These are phyloP conservation scores for Martensiomyces pterosporus DNA, from an alignment of 192 early-diverging fungal genomes.

Conservation along the genomic window DNA sequence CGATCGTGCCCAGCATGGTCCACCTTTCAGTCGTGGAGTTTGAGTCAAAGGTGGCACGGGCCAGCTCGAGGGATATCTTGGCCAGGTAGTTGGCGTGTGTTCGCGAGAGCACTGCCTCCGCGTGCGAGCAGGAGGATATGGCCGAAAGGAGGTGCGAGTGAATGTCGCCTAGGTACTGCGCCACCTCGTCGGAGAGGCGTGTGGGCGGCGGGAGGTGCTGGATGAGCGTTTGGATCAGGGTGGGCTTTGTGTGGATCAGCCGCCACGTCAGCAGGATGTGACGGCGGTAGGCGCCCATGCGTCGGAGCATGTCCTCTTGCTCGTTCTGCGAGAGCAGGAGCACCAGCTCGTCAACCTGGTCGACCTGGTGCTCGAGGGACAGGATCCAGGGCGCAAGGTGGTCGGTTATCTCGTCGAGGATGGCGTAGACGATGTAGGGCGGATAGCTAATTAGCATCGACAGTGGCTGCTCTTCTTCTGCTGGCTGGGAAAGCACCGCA, in stretches of 20 bases:
- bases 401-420: slow-evolving; percentile 91
- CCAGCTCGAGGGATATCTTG: slow-evolving; percentile 71
- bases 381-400: slow-evolving; percentile 78
- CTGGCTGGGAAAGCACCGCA: too few species aligned
- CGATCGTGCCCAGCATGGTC: slow-evolving; percentile 49
- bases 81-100: slow-evolving; percentile 74
- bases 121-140: slow-evolving; percentile 32
- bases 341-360: slow-evolving; percentile 92
- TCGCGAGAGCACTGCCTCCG: slow-evolving; percentile 62
- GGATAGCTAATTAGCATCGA: slow-evolving; percentile 26
- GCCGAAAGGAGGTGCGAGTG: slow-evolving; percentile 36
- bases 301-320: slow-evolving; percentile 65
- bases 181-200: slow-evolving; percentile 31
- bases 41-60: slow-evolving; percentile 34
- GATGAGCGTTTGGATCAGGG: slow-evolving; percentile 63
- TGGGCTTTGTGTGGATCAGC: slow-evolving; percentile 62
- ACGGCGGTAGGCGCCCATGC: slow-evolving; percentile 71
- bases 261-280: slow-evolving; percentile 64
- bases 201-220: slow-evolving; percentile 33
- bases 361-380: slow-evolving; percentile 88
- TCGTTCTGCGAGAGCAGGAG: slow-evolving; percentile 85
- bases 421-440: slow-evolving; percentile 92
- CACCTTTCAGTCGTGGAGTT: slow-evolving; percentile 45
- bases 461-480: slow-evolving; percentile 1
- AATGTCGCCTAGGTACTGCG: slow-evolving; percentile 48